Percentiles rank a stretch among this genome's conserved stretches.
Conservation (phyloP, 306 rosid species). For the Aeschynomene evenia region DNA sequence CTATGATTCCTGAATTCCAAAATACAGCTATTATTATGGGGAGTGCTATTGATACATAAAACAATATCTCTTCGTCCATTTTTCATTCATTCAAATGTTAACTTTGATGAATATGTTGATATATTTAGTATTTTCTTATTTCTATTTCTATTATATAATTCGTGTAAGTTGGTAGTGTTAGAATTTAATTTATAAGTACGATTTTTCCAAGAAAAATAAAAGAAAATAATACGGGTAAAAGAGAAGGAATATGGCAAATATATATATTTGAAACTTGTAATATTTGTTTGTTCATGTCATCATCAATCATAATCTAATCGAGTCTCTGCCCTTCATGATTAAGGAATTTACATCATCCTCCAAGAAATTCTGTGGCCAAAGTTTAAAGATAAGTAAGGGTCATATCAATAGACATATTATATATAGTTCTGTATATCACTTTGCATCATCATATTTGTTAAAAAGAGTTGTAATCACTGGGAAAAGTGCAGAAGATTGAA, state of each 20-base stretch:
- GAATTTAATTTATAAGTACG: no score
- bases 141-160: no score
- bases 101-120: no score
- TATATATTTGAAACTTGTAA: background rate
- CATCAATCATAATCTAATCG: background rate
- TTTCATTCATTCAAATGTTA: no score
- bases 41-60: no score
- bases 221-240: no score
- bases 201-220: no score
- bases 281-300: background rate
- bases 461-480: background rate
- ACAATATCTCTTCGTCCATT: no score
- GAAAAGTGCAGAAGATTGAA: background rate
- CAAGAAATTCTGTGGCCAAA: background rate
- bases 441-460: background rate
- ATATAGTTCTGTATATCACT: background rate
- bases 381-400: background rate
- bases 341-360: background rate
- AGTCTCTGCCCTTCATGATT: background rate
- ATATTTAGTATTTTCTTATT: no score
- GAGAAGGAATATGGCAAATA: background rate
- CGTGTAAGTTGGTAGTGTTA: no score
- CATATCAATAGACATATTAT: background rate
- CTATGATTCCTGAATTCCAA: background rate
- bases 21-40: no score